Evolutionary conservation across 352 stramenopile species (phyloP).

Genomic region (Phytophthora boehmeriae): DNA sequence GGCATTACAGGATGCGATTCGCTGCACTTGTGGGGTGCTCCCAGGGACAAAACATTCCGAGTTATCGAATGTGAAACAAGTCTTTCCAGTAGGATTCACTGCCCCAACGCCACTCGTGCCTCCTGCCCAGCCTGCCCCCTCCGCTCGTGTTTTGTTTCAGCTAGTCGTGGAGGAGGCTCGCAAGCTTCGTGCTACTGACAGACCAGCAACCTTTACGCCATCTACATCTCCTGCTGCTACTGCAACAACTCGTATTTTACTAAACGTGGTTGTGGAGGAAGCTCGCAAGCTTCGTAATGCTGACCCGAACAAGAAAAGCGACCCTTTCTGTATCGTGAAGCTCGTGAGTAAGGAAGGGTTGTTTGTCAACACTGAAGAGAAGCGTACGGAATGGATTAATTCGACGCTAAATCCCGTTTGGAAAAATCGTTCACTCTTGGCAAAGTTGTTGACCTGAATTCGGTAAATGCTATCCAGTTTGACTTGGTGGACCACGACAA

Average conservation of each 20-base stretch:
- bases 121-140: constrained; percentile 1
- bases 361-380: constrained; percentile 58
- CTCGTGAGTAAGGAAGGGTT: constrained; percentile 66
- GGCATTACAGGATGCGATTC: constrained; percentile 62
- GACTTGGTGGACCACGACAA: constrained; percentile 70
- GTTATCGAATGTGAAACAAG: not conserved
- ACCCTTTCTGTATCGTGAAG: constrained; percentile 73
- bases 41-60: constrained; percentile 5
- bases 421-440: constrained; percentile 60
- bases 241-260: constrained; percentile 41
- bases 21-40: constrained; percentile 43
- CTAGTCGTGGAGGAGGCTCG: constrained; percentile 58
- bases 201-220: constrained; percentile 77
- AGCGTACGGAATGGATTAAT: constrained; percentile 56
- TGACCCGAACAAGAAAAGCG: constrained; percentile 71
- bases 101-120: constrained; percentile 17
- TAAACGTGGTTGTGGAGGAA: constrained; percentile 59
- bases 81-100: constrained; percentile 4
- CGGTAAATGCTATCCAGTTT: constrained; percentile 62
- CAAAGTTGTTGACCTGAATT: constrained; percentile 53
- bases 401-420: constrained; percentile 60
- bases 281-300: constrained; percentile 55
- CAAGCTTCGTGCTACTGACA: constrained; percentile 58
- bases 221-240: no score
- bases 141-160: constrained; percentile 51